Evolutionary conservation across 495 filamentous ascomycete genomes (phyloP).

Genomic region (Penicillium chermesinum): DNA sequence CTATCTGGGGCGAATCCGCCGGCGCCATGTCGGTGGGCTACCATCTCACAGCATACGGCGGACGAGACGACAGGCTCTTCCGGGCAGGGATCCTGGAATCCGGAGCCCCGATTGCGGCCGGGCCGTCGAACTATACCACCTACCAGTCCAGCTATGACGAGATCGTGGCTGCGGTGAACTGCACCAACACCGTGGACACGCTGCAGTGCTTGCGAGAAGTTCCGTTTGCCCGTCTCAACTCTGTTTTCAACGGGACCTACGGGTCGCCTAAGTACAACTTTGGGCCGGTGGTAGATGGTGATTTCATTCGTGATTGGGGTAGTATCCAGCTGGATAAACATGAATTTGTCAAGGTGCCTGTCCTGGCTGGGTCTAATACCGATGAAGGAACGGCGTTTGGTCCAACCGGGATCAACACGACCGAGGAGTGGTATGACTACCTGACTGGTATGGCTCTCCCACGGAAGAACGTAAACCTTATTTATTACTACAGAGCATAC

Average conservation of each 20-base stretch:
- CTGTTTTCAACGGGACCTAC: constrained; percentile 31
- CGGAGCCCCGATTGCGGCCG: constrained; percentile 36
- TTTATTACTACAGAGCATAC: no score
- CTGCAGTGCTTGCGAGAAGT: constrained; percentile 46
- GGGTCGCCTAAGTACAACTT: constrained; percentile 32
- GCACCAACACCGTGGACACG: constrained; percentile 32
- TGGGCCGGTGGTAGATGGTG: constrained; percentile 46
- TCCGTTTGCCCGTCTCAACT: constrained; percentile 38
- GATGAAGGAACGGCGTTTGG: constrained; percentile 48
- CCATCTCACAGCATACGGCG: constrained; percentile 50
- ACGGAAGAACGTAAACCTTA: no score
- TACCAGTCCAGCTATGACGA: constrained; percentile 38
- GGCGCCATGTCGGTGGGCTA: constrained; percentile 50
- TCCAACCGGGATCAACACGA: constrained; percentile 40
- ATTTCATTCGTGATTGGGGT: constrained; percentile 40
- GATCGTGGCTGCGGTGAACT: constrained; percentile 32
- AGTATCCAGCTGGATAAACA: constrained; percentile 28
- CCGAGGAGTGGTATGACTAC: constrained; percentile 40
- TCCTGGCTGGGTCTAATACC: constrained; percentile 43
- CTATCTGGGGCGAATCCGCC: constrained; percentile 64
- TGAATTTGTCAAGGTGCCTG: constrained; percentile 45
- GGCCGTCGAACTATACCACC: constrained; percentile 26
- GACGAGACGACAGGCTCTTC: constrained; percentile 42
- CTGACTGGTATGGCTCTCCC: constrained; percentile 31
- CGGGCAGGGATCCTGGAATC: constrained; percentile 45